Evolutionary conservation across 441 rosid species (phyloP).

Genomic region (Metrosideros polymorpha): DNA sequence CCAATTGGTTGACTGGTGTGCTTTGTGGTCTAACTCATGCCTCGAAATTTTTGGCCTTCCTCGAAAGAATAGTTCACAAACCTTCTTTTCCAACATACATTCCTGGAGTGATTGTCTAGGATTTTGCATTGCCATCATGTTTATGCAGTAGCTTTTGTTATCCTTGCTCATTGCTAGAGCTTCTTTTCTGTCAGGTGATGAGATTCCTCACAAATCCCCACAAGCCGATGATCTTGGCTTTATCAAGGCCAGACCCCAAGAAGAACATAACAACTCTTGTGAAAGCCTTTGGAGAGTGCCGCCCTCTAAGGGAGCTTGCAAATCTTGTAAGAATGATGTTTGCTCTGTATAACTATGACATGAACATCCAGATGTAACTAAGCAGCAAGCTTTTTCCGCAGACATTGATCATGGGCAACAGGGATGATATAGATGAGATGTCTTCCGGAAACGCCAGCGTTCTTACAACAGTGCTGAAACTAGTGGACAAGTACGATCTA

Average conservation of each 20-base stretch:
- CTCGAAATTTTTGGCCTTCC: neutral
- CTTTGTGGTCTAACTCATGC: neutral
- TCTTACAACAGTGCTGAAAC: slow-evolving; percentile 76
- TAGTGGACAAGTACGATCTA: slow-evolving; percentile 89
- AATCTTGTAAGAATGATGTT: slow-evolving; percentile 54
- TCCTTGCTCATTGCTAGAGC: neutral
- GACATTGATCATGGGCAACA: slow-evolving; percentile 96
- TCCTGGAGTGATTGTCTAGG: neutral
- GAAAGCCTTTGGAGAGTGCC: slow-evolving; percentile 94
- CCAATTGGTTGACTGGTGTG: neutral
- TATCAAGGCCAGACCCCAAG: slow-evolving; percentile 97
- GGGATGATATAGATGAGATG: slow-evolving; percentile 88
- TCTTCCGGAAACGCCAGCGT: slow-evolving; percentile 75
- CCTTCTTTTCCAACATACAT: neutral
- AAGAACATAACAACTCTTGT: slow-evolving; percentile 89
- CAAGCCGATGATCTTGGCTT: slow-evolving; percentile 92
- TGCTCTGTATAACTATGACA: neutral
- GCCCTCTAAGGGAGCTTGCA: slow-evolving; percentile 88
- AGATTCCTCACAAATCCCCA: slow-evolving; percentile 91
- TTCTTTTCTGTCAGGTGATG: slow-evolving; percentile 50
- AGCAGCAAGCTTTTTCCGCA: slow-evolving; percentile 16
- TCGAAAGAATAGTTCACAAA: neutral
- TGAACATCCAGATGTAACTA: neutral
- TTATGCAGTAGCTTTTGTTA: neutral
- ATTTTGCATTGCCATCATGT: neutral